These are phyloP conservation scores for Favolaschia claudopus DNA, from an alignment of 768 basidiomycete genomes.

Conservation along the genomic window DNA sequence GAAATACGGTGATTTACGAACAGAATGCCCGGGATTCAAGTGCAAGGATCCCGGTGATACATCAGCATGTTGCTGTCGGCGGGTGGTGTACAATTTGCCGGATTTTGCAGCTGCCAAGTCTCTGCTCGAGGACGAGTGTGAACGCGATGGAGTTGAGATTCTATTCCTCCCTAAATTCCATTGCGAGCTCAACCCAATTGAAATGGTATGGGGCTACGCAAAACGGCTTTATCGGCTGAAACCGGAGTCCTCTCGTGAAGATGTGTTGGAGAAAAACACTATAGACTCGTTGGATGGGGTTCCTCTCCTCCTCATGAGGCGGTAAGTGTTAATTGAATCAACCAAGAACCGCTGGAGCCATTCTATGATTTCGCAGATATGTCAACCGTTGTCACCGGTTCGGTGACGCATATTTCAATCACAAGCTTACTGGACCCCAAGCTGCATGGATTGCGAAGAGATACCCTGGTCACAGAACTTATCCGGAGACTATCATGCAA, in stretches of 20 bases:
- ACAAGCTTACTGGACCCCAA: slow-evolving; percentile 28
- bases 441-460: slow-evolving; percentile 33
- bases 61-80: slow-evolving; percentile 32
- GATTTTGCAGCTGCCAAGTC: slow-evolving; percentile 36
- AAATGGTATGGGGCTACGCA: no score
- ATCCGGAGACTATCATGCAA: neutral
- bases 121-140: slow-evolving; percentile 25
- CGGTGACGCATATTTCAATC: slow-evolving; percentile 33
- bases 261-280: slow-evolving; percentile 27
- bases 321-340: neutral
- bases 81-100: slow-evolving; percentile 34
- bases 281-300: slow-evolving; percentile 19
- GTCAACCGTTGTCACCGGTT: slow-evolving; percentile 29
- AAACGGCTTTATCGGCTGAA: no score
- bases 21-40: slow-evolving; percentile 34
- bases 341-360: neutral
- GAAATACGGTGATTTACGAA: slow-evolving; percentile 6
- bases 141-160: slow-evolving; percentile 31
- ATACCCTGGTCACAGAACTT: slow-evolving; percentile 30
- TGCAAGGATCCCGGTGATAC: slow-evolving; percentile 15
- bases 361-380: slow-evolving; percentile 28
- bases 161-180: no score
- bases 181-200: no score
- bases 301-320: neutral
- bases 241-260: neutral